These are phyloP conservation scores for Ascoidea asiatica DNA, from an alignment of 805 yeast species.

Conservation along the genomic window DNA sequence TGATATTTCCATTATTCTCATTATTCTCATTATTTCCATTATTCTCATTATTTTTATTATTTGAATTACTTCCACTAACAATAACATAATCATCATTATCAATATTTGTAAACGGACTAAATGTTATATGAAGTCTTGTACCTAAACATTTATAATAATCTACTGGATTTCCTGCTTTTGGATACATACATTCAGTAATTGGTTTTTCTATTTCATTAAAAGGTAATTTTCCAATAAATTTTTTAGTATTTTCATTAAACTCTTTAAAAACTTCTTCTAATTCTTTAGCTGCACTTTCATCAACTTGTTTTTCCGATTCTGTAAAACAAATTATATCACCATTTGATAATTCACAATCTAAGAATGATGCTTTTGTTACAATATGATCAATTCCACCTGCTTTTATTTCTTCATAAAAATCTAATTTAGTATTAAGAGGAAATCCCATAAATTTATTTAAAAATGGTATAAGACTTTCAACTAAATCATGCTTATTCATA, in stretches of 20 bases:
- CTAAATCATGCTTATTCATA: conserved; percentile 32
- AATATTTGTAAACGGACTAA: conserved; percentile 27
- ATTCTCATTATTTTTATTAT: conserved; percentile 15
- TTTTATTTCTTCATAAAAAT: conserved; percentile 48
- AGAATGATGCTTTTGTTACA: conserved; percentile 27
- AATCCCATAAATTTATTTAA: conserved; percentile 29
- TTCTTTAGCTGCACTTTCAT: conserved; percentile 3
- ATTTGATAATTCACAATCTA: conserved; percentile 41
- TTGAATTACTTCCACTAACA: too few species aligned
- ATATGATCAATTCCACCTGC: conserved; percentile 35
- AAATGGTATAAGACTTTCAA: conserved; percentile 26
- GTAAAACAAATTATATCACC: conserved; percentile 51
- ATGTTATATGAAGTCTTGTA: conserved; percentile 45
- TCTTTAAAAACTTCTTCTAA: not conserved
- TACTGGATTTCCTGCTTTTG: conserved; percentile 23
- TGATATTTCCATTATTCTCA: conserved; percentile 6
- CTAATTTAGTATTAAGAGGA: conserved; percentile 18
- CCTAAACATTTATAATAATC: conserved; percentile 41
- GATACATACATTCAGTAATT: conserved; percentile 12
- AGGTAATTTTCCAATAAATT: not conserved
- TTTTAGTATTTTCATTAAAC: conserved; percentile 7
- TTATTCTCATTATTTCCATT: conserved; percentile 17
- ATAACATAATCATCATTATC: conserved; percentile 38
- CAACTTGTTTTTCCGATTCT: conserved; percentile 10
- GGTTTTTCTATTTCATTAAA: not conserved